Conservation (phyloP, 352 stramenopile species). For the Globisporangium cederbergense region DNA sequence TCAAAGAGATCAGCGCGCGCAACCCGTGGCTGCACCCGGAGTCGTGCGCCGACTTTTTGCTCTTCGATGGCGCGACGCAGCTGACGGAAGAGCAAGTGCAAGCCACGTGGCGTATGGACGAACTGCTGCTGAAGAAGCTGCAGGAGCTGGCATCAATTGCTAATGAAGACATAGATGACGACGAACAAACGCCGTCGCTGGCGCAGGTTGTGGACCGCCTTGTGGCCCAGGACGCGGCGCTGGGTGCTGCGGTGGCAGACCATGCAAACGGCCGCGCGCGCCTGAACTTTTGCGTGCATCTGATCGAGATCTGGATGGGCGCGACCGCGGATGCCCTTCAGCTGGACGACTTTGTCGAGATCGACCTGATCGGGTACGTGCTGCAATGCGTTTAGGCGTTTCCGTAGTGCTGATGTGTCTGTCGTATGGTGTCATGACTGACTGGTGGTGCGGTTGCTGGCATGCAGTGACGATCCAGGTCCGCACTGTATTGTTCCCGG, state of each 20-base stretch:
- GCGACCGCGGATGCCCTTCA: slow-evolving; percentile 42
- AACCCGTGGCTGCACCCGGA: slow-evolving; percentile 58
- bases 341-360: slow-evolving; percentile 53
- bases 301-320: slow-evolving; percentile 64
- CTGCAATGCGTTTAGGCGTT: no score
- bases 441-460: not conserved
- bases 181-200: slow-evolving; percentile 21
- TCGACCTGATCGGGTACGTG: slow-evolving; percentile 46
- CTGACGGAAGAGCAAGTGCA: slow-evolving; percentile 27
- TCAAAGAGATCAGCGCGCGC: slow-evolving; percentile 44
- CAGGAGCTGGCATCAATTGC: slow-evolving; percentile 22
- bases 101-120: slow-evolving; percentile 44
- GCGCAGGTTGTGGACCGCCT: slow-evolving; percentile 36
- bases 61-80: slow-evolving; percentile 30
- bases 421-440: no score
- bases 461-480: slow-evolving; percentile 39
- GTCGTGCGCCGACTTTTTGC: slow-evolving; percentile 43
- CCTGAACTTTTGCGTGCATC: slow-evolving; percentile 36
- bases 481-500: slow-evolving; percentile 45
- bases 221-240: slow-evolving; percentile 19
- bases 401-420: no score
- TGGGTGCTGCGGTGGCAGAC: slow-evolving; percentile 17
- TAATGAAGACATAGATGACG: slow-evolving; percentile 13
- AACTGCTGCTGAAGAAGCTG: slow-evolving; percentile 41
- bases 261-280: slow-evolving; percentile 23